A percentile compares a stretch with the other conserved stretches of the same genome.
These are phyloP conservation scores for Coniochaeta prunicola DNA, from an alignment of 2,329 filamentous ascomycete genomes.

Conservation along the genomic window DNA sequence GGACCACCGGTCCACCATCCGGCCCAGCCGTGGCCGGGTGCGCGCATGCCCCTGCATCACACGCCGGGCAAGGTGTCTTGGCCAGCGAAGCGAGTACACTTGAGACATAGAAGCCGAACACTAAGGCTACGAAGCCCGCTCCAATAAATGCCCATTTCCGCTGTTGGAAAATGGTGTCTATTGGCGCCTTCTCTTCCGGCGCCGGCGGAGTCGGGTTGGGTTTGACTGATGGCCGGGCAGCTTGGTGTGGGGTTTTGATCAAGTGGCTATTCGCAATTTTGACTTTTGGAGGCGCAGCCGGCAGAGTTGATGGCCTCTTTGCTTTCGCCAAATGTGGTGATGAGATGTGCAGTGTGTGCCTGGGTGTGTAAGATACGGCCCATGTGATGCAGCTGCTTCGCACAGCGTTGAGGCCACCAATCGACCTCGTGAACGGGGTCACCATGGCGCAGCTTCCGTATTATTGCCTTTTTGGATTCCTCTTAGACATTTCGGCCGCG, in stretches of 20 bases:
- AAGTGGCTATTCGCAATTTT: neutral
- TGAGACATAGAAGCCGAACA: constrained; percentile 40
- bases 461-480: neutral
- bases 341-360: neutral
- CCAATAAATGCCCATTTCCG: constrained; percentile 38
- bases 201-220: neutral
- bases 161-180: constrained; percentile 26
- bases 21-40: constrained; percentile 9
- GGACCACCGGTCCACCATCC: constrained; percentile 26
- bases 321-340: neutral
- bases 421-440: neutral
- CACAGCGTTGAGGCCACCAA: neutral
- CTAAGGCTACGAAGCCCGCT: constrained; percentile 34
- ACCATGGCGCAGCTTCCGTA: neutral
- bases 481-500: neutral
- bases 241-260: neutral
- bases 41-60: neutral
- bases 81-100: constrained; percentile 28
- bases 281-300: neutral
- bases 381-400: neutral
- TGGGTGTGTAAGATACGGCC: neutral
- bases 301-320: neutral
- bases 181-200: neutral
- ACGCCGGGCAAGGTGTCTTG: constrained; percentile 15
- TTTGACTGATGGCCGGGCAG: neutral